These are phyloP conservation scores for Hyphopichia homilentoma DNA, from an alignment of 805 yeast species.

Conservation along the genomic window DNA sequence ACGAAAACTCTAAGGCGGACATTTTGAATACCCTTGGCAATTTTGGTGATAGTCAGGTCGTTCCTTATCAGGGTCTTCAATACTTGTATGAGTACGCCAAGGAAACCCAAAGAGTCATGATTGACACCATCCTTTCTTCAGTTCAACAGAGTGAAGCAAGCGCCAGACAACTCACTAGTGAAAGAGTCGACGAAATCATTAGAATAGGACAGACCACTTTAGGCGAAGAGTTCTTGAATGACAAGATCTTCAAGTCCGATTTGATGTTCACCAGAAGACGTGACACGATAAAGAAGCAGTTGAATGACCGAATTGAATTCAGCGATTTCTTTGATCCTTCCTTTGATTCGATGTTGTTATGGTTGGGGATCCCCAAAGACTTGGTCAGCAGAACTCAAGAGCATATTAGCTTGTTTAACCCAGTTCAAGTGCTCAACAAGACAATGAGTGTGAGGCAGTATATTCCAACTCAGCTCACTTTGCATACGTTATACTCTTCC, in stretches of 20 bases:
- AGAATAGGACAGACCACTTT: conserved; percentile 59
- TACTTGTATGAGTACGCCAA: conserved; percentile 65
- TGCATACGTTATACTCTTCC: conserved; percentile 38
- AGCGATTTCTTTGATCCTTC: conserved; percentile 81
- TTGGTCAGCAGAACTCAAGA: conserved; percentile 21
- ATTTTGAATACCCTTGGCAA: conserved; percentile 50
- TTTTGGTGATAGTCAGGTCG: conserved; percentile 49
- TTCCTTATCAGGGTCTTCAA: conserved; percentile 60
- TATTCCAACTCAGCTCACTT: conserved; percentile 35
- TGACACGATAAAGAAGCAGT: conserved; percentile 56
- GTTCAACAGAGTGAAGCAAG: conserved; percentile 63
- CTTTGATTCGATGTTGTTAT: conserved; percentile 50
- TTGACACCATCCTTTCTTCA: conserved; percentile 58
- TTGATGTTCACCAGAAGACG: conserved; percentile 79
- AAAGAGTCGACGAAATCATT: conserved; percentile 60
- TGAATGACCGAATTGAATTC: conserved; percentile 58
- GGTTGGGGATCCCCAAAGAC: conserved; percentile 39
- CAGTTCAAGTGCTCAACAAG: conserved; percentile 24
- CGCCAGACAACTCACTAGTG: conserved; percentile 60
- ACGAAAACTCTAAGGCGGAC: conserved; percentile 53
- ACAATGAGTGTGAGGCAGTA: conserved; percentile 27
- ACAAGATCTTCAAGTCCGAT: conserved; percentile 61
- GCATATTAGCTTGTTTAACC: conserved; percentile 31
- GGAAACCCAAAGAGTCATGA: conserved; percentile 64
- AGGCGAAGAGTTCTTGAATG: conserved; percentile 57